phyloP scores from a whole-genome alignment of 257 asterid species.

The Coffea canephora region DNA sequence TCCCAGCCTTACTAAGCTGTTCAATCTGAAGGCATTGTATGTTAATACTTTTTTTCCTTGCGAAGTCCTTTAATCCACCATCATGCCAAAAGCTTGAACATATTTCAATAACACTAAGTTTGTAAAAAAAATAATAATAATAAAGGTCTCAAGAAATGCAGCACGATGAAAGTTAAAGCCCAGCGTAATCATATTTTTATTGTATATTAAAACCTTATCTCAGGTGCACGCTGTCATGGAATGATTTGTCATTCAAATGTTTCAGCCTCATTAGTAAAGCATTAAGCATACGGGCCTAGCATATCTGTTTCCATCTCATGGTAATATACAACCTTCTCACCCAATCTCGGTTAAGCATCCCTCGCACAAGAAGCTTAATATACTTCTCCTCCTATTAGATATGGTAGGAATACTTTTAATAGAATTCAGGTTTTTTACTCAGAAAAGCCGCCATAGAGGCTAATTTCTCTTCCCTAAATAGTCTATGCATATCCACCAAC shows the following conservation, averaged over 20 bases:
- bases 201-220: background rate
- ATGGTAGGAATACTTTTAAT: background rate
- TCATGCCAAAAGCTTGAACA: background rate
- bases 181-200: background rate
- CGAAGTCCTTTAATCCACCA: background rate
- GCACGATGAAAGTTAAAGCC: background rate
- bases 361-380: background rate
- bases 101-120: background rate
- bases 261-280: background rate
- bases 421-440: background rate
- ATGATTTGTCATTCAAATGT: background rate
- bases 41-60: constrained; percentile 7
- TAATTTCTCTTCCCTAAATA: background rate
- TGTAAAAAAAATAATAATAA: too few relatives aligned
- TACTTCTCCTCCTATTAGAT: background rate
- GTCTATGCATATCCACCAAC: background rate
- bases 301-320: background rate
- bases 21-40: constrained; percentile 59
- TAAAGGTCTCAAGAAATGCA: background rate
- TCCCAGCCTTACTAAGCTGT: constrained; percentile 46
- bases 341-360: background rate
- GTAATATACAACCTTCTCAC: background rate
- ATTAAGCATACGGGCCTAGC: background rate
- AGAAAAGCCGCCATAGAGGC: background rate
- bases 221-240: background rate